phyloP scores from a whole-genome alignment of 768 basidiomycete genomes.

The Phlebiopsis gigantea region DNA sequence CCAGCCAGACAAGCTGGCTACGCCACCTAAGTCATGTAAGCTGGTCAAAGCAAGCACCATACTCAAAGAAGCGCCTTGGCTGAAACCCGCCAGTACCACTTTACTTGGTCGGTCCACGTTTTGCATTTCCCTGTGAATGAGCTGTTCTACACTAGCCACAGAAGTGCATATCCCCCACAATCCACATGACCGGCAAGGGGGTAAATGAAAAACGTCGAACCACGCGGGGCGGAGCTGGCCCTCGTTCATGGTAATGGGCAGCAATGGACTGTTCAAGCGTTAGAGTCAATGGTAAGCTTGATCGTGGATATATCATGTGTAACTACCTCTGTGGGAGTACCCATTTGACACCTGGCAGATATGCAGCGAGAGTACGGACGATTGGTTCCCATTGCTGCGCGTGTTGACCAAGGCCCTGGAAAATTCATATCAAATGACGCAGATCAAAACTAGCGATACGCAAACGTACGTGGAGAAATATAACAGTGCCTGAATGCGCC shows the following conservation, averaged over 20 bases:
- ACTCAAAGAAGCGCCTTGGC: conserved; percentile 37
- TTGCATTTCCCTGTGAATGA: conserved; percentile 35
- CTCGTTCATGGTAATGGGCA: conserved; percentile 26
- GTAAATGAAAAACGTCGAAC: conserved; percentile 37
- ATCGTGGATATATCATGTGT: neutral
- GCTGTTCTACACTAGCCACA: conserved; percentile 29
- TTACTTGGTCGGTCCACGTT: conserved; percentile 30
- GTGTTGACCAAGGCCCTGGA: conserved; percentile 37
- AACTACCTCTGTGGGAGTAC: conserved; percentile 39
- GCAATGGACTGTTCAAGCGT: conserved; percentile 20
- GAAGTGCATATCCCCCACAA: conserved; percentile 30
- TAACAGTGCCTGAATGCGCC: conserved; percentile 21
- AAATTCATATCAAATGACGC: neutral
- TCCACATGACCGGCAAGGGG: conserved; percentile 32
- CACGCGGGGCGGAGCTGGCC: conserved; percentile 32
- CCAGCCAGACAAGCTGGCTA: conserved; percentile 42
- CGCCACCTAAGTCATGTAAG: conserved; percentile 37
- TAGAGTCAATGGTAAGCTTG: neutral
- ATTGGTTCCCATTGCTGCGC: conserved; percentile 32
- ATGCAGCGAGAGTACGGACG: conserved; percentile 28
- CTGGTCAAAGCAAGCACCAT: conserved; percentile 35
- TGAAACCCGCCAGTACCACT: conserved; percentile 38
- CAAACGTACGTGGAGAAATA: conserved; percentile 26
- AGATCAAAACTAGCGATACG: neutral
- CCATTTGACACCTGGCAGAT: conserved; percentile 37